A percentile compares a stretch with the other conserved stretches of the same genome.
Evolutionary conservation across 1,284 basidiomycete genomes (phyloP).

Genomic region (Cerrena zonata): DNA sequence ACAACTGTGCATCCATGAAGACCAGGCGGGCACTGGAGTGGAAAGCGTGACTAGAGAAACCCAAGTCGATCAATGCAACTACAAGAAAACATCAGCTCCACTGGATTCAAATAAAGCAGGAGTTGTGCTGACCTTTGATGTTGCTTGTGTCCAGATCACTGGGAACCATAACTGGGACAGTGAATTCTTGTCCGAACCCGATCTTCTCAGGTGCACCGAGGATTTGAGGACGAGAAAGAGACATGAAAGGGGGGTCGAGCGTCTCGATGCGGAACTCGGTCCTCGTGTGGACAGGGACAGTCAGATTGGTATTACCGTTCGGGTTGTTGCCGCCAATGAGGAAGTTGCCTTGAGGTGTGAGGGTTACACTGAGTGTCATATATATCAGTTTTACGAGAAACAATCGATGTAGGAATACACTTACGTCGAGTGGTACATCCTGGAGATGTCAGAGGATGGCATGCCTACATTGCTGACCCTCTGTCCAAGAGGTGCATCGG

Average conservation of each 20-base stretch:
- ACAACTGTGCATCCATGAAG: conserved; percentile 37
- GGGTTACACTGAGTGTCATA: conserved; percentile 31
- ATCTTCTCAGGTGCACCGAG: conserved; percentile 33
- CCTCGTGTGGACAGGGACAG: conserved; percentile 19
- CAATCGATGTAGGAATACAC: no score
- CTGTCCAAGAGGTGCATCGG: conserved; percentile 37
- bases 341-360: conserved; percentile 40
- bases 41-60: conserved; percentile 44
- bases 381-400: no score
- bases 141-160: conserved; percentile 20
- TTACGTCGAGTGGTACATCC: conserved; percentile 45
- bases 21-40: conserved; percentile 42
- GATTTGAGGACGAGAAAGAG: conserved; percentile 32
- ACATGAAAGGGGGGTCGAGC: conserved; percentile 42
- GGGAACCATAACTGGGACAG: conserved; percentile 32
- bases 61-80: conserved; percentile 13
- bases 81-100: background rate
- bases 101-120: conserved; percentile 21
- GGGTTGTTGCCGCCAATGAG: conserved; percentile 7
- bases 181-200: conserved; percentile 35
- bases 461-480: conserved; percentile 44
- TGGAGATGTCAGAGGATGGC: conserved; percentile 39
- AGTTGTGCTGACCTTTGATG: conserved; percentile 24
- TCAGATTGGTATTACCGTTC: background rate
- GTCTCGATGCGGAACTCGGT: conserved; percentile 47